Evolutionary conservation across 2,329 filamentous ascomycete genomes (phyloP).

Genomic region (Curvularia sp.): DNA sequence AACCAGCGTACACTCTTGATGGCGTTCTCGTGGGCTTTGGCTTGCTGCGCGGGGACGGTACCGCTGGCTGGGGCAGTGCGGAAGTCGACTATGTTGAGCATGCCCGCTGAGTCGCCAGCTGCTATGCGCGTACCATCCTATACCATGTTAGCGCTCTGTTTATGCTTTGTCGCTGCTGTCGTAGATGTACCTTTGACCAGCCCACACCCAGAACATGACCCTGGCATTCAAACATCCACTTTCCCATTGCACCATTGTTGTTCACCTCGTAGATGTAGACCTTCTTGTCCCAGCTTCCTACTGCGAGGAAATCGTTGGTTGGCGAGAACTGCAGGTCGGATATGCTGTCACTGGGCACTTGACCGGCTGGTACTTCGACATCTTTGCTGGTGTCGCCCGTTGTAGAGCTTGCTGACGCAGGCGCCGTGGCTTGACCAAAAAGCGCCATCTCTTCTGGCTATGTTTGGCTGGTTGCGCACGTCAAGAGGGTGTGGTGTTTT

Average conservation of each 20-base stretch:
- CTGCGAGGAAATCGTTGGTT: slow-evolving; percentile 79
- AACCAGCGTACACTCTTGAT: slow-evolving; percentile 77
- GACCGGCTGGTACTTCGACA: slow-evolving; percentile 74
- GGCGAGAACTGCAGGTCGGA: slow-evolving; percentile 86
- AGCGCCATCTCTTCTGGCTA: slow-evolving; percentile 61
- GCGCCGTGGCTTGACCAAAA: slow-evolving; percentile 62
- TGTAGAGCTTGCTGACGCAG: slow-evolving; percentile 69
- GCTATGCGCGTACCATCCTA: slow-evolving; percentile 91
- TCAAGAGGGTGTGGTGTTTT: slow-evolving; percentile 11
- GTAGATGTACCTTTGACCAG: slow-evolving; percentile 78
- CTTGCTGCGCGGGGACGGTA: slow-evolving; percentile 61
- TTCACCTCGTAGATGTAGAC: slow-evolving; percentile 96
- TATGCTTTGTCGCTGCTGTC: background rate
- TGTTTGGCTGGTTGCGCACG: slow-evolving; percentile 15
- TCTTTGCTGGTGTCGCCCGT: slow-evolving; percentile 92
- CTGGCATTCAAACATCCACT: slow-evolving; percentile 85
- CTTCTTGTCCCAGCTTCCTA: slow-evolving; percentile 97
- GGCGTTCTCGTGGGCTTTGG: slow-evolving; percentile 76
- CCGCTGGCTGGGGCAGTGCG: slow-evolving; percentile 52
- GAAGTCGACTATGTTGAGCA: slow-evolving; percentile 86
- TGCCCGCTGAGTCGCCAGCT: slow-evolving; percentile 89
- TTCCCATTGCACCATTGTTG: slow-evolving; percentile 81
- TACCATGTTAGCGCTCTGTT: slow-evolving; percentile 21
- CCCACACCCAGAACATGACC: slow-evolving; percentile 80
- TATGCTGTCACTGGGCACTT: slow-evolving; percentile 80